Evolutionary conservation across 208 protist species (phyloP), one percentile per base, ranked within the genome.

Genomic region (Trypanosoma vivax): DNA sequence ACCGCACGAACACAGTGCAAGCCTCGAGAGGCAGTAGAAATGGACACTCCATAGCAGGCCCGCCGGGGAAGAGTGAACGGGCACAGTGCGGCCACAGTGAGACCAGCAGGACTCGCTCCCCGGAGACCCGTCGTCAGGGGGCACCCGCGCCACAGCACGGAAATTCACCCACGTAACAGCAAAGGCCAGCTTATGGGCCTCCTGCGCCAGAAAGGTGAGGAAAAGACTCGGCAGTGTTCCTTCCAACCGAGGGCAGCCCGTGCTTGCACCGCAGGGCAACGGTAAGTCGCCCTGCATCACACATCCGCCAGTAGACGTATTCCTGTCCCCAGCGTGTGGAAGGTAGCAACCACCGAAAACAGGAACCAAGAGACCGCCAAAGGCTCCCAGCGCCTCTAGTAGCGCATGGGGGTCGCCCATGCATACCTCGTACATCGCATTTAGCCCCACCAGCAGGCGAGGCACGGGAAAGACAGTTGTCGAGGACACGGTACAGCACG

Each of bases 121-220:
- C n/a, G n/a, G n/a, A n/a, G n/a, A n/a, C 21, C 66, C 67, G 28
- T 77, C 68, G 18, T 60, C 39, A 0, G 66, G 66, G 40, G 83
- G 68, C 35, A 60, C 50, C 25, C 55, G 35, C 18, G 23, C 58
- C 27, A 60, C 57, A 56, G 80, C 73, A 6, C 83, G 71, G 37
- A 38, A 63, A 50, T 56, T 71, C 10, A 77, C 59, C 83, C 83
- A 90, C 33, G 55, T 42, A 21, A 70, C 76, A 27, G 62, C 33
- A 60, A 87, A 85, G 40, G 76, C 69, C 21, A 87, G 57, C 31
- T 46, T 61, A 43, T 84, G 75, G 24, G 72, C 65, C n/a, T 90
- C 75, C 64, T 90, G 83, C 43, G 76, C 64, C 0, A 67, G 48
- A 59, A 66, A 80, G 38, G 62, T 54, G 23, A 84, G 55, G 63